These are phyloP conservation scores for Calophaca sinica DNA, from an alignment of 306 rosid species.

Conservation along the genomic window DNA sequence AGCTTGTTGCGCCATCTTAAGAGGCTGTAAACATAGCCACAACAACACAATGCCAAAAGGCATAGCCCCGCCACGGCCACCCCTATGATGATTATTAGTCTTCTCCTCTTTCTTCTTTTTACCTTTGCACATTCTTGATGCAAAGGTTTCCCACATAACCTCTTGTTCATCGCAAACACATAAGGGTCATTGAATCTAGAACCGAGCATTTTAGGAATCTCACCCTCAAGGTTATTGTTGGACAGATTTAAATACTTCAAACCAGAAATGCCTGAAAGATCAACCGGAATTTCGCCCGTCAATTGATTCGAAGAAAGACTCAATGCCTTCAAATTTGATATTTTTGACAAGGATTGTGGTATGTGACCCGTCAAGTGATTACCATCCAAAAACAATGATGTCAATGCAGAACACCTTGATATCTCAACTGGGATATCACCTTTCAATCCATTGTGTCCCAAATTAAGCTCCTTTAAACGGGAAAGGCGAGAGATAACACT, in stretches of 20 bases:
- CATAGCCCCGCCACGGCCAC: constrained; percentile 64
- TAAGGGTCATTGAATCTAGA: constrained; percentile 58
- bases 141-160: constrained; percentile 75
- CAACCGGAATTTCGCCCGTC: constrained; percentile 64
- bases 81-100: constrained; percentile 58
- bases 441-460: constrained; percentile 63
- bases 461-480: constrained; percentile 65
- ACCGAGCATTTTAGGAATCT: constrained; percentile 68
- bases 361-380: constrained; percentile 70
- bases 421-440: constrained; percentile 78
- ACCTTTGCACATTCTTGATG: constrained; percentile 61
- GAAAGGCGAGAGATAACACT: constrained; percentile 55
- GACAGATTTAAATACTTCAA: constrained; percentile 69
- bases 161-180: constrained; percentile 58
- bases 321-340: constrained; percentile 60
- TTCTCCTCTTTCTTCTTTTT: constrained; percentile 63
- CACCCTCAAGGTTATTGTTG: constrained; percentile 67
- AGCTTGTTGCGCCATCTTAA: constrained; percentile 80
- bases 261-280: constrained; percentile 48
- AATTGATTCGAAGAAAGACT: constrained; percentile 72
- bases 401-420: constrained; percentile 64
- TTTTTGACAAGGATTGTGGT: constrained; percentile 63
- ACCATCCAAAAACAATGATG: constrained; percentile 58
- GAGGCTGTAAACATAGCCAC: constrained; percentile 78
- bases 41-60: constrained; percentile 67